Conservation (phyloP, 1,284 basidiomycete genomes). For the Heterobasidion annosum region DNA sequence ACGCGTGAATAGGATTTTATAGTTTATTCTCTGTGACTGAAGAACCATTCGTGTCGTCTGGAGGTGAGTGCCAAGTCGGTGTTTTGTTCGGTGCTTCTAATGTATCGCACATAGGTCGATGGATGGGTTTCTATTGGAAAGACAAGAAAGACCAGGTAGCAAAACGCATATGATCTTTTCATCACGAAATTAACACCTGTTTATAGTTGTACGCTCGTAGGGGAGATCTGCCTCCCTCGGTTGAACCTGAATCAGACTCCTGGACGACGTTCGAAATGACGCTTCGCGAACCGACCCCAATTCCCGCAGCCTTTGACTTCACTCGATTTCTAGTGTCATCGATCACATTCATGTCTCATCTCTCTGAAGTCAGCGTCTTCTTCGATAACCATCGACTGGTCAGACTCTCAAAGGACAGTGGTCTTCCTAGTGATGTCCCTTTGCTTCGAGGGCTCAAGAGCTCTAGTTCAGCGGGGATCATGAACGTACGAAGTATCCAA, state of each 20-base stretch:
- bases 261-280: slow-evolving; percentile 95
- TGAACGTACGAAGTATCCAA: slow-evolving; percentile 62
- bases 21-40: slow-evolving; percentile 83
- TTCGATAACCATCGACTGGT: slow-evolving; percentile 77
- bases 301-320: slow-evolving; percentile 82
- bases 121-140: slow-evolving; percentile 99
- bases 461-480: slow-evolving; percentile 42
- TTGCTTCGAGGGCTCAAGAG: slow-evolving; percentile 47
- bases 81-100: background rate
- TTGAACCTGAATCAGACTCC: slow-evolving; percentile 23
- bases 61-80: slow-evolving; percentile 35
- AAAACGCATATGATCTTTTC: background rate
- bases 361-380: slow-evolving; percentile 71
- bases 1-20: slow-evolving; percentile 51
- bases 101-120: slow-evolving; percentile 43
- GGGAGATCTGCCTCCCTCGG: slow-evolving; percentile 48
- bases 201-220: slow-evolving; percentile 68
- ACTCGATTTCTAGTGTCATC: slow-evolving; percentile 88
- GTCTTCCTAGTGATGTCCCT: slow-evolving; percentile 43
- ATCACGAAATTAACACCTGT: background rate
- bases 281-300: slow-evolving; percentile 75
- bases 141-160: slow-evolving; percentile 76
- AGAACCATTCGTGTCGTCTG: slow-evolving; percentile 88
- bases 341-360: slow-evolving; percentile 88
- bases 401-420: slow-evolving; percentile 63